Base-by-base conservation (phyloP, 352 stramenopile genomes). In the Pythium apleroticum region DNA sequence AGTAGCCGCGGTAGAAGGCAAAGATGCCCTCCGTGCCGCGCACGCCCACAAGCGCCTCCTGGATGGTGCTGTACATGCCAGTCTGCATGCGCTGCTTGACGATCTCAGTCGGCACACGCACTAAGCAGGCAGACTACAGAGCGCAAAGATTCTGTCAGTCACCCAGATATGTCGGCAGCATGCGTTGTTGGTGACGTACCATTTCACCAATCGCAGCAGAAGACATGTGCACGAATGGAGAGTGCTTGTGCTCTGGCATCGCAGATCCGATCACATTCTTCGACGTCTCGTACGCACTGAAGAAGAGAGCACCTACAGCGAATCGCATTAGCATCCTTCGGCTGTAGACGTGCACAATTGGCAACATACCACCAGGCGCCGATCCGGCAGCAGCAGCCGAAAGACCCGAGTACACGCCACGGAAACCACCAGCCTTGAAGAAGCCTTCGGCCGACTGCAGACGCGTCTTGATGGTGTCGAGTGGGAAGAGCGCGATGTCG, bases 31-130 rank as follows among this genome's bases (percentile, higher is more conserved):
- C 74, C 37, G 91, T 85, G 9, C 66, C 80, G 37, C 95, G 66
- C 35, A 99, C 97, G 33, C 75, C 74, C 35, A 70, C 69, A 41
- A 98, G 66, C 2, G 89, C 86, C 41, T 86, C 75, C 35, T 74
- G 66, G 25, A 94, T 78, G 15, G 84, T 89, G 50, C 81, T 74
- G 71, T 97, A 95, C 41, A 96, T 69, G 7, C 93, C 93, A 0
- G 96, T 98, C 76, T 99, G 98, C 93, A 99, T 98, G 49, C 97
- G 97, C 63, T 98, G 96, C 84, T 99, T 99, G 37, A 99, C 84
- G 52, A 99, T 98, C 72, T 99, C 98, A 1, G 97, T 99, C 0
- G 98, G 98, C 9, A 99, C 98, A n/a, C 98, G 93, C 33, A 99
- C 93, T 37, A 99, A 84, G 74, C 96, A 99, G 7, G 97, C 97